These are phyloP conservation scores for Tremella fuciformis DNA, from an alignment of 768 basidiomycete genomes.

Conservation along the genomic window DNA sequence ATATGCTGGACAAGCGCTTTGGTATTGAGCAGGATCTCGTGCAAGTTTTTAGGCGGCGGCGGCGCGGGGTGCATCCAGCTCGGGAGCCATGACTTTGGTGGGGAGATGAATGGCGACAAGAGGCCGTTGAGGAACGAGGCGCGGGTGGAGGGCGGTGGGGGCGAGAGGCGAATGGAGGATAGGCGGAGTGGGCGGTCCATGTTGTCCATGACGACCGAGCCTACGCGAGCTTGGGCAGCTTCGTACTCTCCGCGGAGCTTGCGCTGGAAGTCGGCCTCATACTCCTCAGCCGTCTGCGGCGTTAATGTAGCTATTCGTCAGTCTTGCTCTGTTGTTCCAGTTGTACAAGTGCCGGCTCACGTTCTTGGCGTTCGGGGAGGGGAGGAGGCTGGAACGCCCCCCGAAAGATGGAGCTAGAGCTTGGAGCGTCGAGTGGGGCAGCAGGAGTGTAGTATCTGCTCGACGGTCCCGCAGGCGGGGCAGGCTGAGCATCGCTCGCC, in stretches of 20 bases:
- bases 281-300: slow-evolving; percentile 66
- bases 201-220: slow-evolving; percentile 67
- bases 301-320: slow-evolving; percentile 50
- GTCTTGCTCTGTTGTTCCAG: neutral
- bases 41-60: slow-evolving; percentile 56
- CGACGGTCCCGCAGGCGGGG: neutral
- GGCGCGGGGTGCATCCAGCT: slow-evolving; percentile 44
- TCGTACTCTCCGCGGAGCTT: slow-evolving; percentile 75
- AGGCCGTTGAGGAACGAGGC: slow-evolving; percentile 76
- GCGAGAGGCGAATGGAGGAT: slow-evolving; percentile 75
- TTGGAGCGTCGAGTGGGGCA: slow-evolving; percentile 8
- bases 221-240: slow-evolving; percentile 62
- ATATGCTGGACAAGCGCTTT: slow-evolving; percentile 66
- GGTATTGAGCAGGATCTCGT: slow-evolving; percentile 68
- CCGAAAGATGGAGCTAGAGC: slow-evolving; percentile 36
- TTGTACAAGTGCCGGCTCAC: slow-evolving; percentile 1
- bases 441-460: neutral
- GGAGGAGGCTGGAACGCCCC: slow-evolving; percentile 17
- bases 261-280: slow-evolving; percentile 68
- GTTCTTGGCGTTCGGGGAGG: neutral
- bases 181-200: slow-evolving; percentile 66
- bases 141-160: slow-evolving; percentile 66
- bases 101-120: slow-evolving; percentile 63
- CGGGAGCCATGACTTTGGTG: slow-evolving; percentile 26
- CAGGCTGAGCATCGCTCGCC: neutral